phyloP scores from a whole-genome alignment of 768 basidiomycete species.

The Dioszegia crocea region DNA sequence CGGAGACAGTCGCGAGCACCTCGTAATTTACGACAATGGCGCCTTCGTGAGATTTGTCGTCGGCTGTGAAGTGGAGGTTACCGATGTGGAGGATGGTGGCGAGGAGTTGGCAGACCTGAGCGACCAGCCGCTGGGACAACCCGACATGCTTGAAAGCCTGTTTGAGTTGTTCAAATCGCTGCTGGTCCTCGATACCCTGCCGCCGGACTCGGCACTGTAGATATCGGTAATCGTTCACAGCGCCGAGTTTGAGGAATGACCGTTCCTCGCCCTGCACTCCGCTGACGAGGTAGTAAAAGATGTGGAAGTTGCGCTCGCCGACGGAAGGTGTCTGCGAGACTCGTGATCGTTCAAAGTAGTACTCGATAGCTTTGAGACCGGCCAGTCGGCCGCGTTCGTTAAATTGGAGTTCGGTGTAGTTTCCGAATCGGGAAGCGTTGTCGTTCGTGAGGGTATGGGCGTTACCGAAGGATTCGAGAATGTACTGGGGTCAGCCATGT shows the following conservation, averaged over 20 bases:
- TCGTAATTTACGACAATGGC: slow-evolving; percentile 86
- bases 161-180: slow-evolving; percentile 89
- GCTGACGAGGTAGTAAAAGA: slow-evolving; percentile 92
- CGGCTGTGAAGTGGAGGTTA: slow-evolving; percentile 85
- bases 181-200: slow-evolving; percentile 66
- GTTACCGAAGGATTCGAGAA: slow-evolving; percentile 90
- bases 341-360: slow-evolving; percentile 86
- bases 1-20: slow-evolving; percentile 73
- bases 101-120: slow-evolving; percentile 88
- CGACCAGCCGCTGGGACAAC: slow-evolving; percentile 86
- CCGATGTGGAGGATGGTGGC: slow-evolving; percentile 96
- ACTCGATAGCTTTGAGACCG: slow-evolving; percentile 92
- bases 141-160: slow-evolving; percentile 88
- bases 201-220: slow-evolving; percentile 65
- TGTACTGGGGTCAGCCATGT: slow-evolving; percentile 56
- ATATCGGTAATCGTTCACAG: slow-evolving; percentile 79
- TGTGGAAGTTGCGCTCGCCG: slow-evolving; percentile 95
- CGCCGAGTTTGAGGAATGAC: slow-evolving; percentile 75
- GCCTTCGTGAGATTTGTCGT: slow-evolving; percentile 78
- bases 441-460: slow-evolving; percentile 75
- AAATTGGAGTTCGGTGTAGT: slow-evolving; percentile 97
- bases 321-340: slow-evolving; percentile 69
- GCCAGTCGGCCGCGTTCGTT: slow-evolving; percentile 80
- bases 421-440: slow-evolving; percentile 94
- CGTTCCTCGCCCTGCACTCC: slow-evolving; percentile 85